Conservation (phyloP, 371 early-diverging fungal species). For the Capniomyces stellatus region DNA sequence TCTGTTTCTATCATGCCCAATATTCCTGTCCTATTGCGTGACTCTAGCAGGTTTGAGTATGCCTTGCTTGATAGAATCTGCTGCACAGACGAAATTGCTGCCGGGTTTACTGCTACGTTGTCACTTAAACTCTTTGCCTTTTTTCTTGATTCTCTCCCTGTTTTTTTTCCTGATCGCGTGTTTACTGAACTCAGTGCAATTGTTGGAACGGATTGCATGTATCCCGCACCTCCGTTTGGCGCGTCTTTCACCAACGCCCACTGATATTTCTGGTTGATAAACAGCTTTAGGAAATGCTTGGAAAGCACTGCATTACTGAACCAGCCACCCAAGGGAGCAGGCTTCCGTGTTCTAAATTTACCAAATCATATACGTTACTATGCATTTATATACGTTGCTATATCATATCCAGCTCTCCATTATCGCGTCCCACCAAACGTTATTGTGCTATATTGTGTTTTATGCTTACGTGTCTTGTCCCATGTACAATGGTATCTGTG, state of each 20-base stretch:
- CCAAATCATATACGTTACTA: no score
- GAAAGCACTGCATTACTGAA: not conserved
- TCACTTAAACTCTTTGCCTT: no score
- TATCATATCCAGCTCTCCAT: no score
- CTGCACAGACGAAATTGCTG: no score
- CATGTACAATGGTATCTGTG: constrained; percentile 9
- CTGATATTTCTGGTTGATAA: not conserved
- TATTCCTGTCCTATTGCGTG: not conserved
- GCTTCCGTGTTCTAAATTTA: no score
- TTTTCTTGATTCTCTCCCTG: not conserved
- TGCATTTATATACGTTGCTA: no score
- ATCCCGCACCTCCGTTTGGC: not conserved
- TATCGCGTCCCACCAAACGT: no score
- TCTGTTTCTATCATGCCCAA: not conserved
- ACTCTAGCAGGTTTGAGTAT: not conserved
- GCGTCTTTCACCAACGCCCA: not conserved
- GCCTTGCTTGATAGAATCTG: not conserved
- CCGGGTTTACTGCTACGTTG: no score
- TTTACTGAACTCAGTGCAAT: not conserved
- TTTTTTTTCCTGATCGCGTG: not conserved
- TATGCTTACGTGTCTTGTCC: constrained; percentile 21
- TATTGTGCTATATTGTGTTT: no score
- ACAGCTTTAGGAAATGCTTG: not conserved
- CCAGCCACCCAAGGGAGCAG: not conserved
- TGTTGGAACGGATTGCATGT: not conserved